phyloP scores from a whole-genome alignment of 2,329 filamentous ascomycete species.

The Mycogone perniciosa region DNA sequence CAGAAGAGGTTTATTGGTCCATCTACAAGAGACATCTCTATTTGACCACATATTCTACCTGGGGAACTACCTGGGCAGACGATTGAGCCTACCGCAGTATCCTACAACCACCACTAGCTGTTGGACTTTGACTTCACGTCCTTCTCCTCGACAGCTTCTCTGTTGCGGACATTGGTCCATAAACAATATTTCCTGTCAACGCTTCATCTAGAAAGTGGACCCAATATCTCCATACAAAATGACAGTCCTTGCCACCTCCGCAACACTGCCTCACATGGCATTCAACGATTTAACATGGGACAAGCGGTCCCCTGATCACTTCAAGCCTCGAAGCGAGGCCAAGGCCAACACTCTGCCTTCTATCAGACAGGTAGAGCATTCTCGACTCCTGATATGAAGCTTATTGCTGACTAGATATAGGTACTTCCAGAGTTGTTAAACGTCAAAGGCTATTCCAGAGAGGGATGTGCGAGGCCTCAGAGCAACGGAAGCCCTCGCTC shows the following conservation, averaged over 20 bases:
- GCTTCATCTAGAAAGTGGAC: neutral
- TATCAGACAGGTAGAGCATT: slow-evolving; percentile 42
- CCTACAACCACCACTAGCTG: neutral
- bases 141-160: slow-evolving; percentile 11
- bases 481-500: neutral
- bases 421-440: slow-evolving; percentile 40
- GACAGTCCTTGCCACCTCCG: slow-evolving; percentile 45
- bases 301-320: slow-evolving; percentile 28
- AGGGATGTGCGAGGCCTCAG: neutral
- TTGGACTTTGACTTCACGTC: slow-evolving; percentile 1
- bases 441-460: slow-evolving; percentile 14
- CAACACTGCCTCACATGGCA: slow-evolving; percentile 33
- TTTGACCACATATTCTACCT: no score
- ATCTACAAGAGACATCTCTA: no score
- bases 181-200: neutral
- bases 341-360: slow-evolving; percentile 42
- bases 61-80: no score
- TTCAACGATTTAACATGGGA: slow-evolving; percentile 39
- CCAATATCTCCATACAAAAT: slow-evolving; percentile 32
- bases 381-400: neutral
- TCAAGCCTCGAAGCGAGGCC: slow-evolving; percentile 31
- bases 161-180: slow-evolving; percentile 2
- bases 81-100: no score
- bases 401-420: slow-evolving; percentile 25
- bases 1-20: no score